Evolutionary conservation across 352 stramenopile genomes (phyloP), one percentile per base, ranked within the genome.

Genomic region (Pythium coloratum): DNA sequence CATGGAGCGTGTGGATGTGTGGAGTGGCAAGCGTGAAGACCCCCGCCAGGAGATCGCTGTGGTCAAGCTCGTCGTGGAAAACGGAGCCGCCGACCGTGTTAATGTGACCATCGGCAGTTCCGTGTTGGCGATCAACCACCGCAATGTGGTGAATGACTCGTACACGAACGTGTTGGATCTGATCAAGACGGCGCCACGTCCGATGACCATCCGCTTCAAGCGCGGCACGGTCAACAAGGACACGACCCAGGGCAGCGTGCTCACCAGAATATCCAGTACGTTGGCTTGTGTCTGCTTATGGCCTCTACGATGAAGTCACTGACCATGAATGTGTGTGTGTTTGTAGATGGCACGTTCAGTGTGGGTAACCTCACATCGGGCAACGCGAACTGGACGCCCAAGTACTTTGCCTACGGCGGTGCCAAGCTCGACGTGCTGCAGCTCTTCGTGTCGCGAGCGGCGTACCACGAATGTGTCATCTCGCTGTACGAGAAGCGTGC

Each of bases 401-500:
- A 92, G 70, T 94, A 92, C 64, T 94, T 92, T 68, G 84, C 86
- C 0, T 94, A 91, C 68, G 86, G 84, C 34, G 84, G 84, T 14
- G 81, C 86, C 55, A 90, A 91, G 71, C 85, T 91, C 73, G 84
- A 92, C 59, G 84, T 94, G 36, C 75, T 94, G 3, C 86, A 94
- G 71, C 81, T 94, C 58, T 94, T 94, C 61, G 80, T 94, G 6
- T 94, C 86, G 2, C 84, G 86, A 53, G 84, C 84, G 36, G 84
- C 84, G 18, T 94, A 94, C 63, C 86, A 94, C 57, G 86, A 94
- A 78, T 94, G 86, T 42, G 84, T 94, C 28, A 94, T 94, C 62
- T 88, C 86, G 56, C 70, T 94, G 54, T 94, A 94, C 63, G 86
- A 94, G 70, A 94, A 92, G 71, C 82, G 86, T 38, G 71, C 81